These are phyloP conservation scores for Bacterosira constricta DNA, from an alignment of 108 stramenopile species.

Conservation along the genomic window DNA sequence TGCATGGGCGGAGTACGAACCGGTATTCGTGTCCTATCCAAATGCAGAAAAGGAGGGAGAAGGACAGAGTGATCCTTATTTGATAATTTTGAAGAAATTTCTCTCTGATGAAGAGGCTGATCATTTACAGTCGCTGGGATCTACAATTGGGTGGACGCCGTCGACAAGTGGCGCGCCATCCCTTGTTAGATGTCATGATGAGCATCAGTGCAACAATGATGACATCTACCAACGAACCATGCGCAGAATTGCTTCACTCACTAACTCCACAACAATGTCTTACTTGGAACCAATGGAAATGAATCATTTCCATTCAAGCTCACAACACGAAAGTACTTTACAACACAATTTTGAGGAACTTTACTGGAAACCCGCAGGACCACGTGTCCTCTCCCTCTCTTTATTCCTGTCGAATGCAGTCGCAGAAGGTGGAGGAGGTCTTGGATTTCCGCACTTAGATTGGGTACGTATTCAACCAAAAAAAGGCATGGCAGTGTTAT, in stretches of 20 bases:
- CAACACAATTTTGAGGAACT: slow-evolving; percentile 45
- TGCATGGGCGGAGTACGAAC: slow-evolving; percentile 1
- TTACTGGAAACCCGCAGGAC: slow-evolving; percentile 52
- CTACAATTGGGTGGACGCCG: slow-evolving; percentile 6
- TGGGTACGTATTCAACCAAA: slow-evolving; percentile 42
- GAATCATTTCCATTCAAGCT: neutral
- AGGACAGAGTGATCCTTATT: slow-evolving; percentile 36
- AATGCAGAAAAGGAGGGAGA: slow-evolving; percentile 10
- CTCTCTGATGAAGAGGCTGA: slow-evolving; percentile 33
- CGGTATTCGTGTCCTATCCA: slow-evolving; percentile 19
- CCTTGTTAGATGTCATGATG: slow-evolving; percentile 9
- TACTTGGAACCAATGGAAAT: slow-evolving; percentile 50
- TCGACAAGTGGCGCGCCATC: neutral
- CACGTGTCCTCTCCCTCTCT: slow-evolving; percentile 44
- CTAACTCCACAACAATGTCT: slow-evolving; percentile 10
- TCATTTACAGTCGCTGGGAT: slow-evolving; percentile 14
- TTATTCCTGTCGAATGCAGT: slow-evolving; percentile 41
- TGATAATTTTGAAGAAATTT: slow-evolving; percentile 37
- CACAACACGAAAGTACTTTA: neutral
- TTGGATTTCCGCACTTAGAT: slow-evolving; percentile 58
- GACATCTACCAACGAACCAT: slow-evolving; percentile 37
- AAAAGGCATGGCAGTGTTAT: slow-evolving; percentile 39
- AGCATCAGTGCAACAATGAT: slow-evolving; percentile 13
- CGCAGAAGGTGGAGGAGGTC: slow-evolving; percentile 22
- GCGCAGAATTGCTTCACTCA: slow-evolving; percentile 32